Evolutionary conservation across 768 basidiomycete genomes (phyloP), one percentile per base, ranked within the genome.

Genomic region (Solioccasus polychromus): DNA sequence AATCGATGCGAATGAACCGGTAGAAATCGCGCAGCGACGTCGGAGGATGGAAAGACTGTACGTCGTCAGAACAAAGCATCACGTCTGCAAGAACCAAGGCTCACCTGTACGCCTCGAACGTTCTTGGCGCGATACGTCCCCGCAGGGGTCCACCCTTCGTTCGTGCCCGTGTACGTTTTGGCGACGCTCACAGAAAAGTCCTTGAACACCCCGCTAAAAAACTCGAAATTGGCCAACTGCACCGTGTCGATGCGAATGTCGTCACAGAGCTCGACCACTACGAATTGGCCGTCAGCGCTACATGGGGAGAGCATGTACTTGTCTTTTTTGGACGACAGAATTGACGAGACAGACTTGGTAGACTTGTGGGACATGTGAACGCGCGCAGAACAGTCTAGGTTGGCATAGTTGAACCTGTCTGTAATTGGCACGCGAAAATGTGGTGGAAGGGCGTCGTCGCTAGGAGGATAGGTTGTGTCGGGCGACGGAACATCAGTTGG

Each of bases 281-380:
- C 86, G 67, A 84, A 97, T 54, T 88, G 83, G 5, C 69, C 62
- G 50, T 63, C 40, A 10, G 73, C 69, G 14, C 72, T 71, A 59
- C 96, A 99, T 0, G 94, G 95, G 44, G 87, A 91, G 55, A 97
- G 85, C 96, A 98, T 95, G 74, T 98, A 98, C 53, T 83, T 73
- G 66, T 98, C 95, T 62, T 85, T 87, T 68, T 92, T 93, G 25
- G 82, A 84, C 23, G 88, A 86, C 8, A 99, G 77, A 44, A 99
- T 88, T 1, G 88, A 78, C 0, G 85, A 80, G 0, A 90, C 70
- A 2, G 88, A 91, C 59, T 92, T 92, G 25, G 92, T 86, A 3
- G 78, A 77, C 23, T 79, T 77, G 62, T 95, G 92, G 0, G 92
- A 74, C 8, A 77, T 78, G 66, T 95, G 94, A 20, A 98, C 84